phyloP scores from a whole-genome alignment of 345 rosid genomes.

The Sonneratia alba region DNA sequence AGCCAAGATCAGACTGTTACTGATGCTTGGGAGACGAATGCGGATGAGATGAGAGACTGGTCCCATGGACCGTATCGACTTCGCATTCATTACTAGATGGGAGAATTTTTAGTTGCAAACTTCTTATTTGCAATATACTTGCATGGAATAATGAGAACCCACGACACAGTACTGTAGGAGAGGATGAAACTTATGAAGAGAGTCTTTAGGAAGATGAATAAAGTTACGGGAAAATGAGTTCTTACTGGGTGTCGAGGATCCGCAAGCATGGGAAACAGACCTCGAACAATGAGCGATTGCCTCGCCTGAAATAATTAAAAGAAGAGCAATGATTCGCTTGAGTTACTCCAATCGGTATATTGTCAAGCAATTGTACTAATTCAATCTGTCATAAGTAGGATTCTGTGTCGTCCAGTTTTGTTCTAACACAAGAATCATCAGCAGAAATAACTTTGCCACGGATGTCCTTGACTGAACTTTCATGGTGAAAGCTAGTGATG shows the following conservation, averaged over 20 bases:
- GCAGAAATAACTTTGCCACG: too few relatives aligned
- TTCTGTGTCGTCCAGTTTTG: too few relatives aligned
- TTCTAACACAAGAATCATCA: too few relatives aligned
- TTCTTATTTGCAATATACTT: too few relatives aligned
- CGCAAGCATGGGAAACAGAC: slow-evolving; percentile 58
- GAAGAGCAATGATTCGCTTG: background rate
- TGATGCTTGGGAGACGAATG: background rate
- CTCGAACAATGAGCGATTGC: slow-evolving; percentile 59
- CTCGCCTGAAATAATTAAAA: slow-evolving; percentile 36
- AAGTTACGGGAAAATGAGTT: background rate
- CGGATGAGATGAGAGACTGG: too few relatives aligned
- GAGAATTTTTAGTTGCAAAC: too few relatives aligned
- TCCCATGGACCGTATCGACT: too few relatives aligned
- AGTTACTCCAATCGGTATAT: background rate
- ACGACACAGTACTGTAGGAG: background rate
- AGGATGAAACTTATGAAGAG: background rate
- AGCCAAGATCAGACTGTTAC: background rate
- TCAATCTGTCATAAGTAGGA: too few relatives aligned
- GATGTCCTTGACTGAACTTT: too few relatives aligned
- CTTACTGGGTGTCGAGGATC: slow-evolving; percentile 54
- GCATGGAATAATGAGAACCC: too few relatives aligned
- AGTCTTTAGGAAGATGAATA: background rate
- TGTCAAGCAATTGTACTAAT: too few relatives aligned
- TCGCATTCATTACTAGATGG: too few relatives aligned
- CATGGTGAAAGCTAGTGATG: background rate